A percentile compares a stretch with the other conserved stretches of the same genome.
Evolutionary conservation across 1,284 basidiomycete species (phyloP).

Genomic region (Mycena sp.): DNA sequence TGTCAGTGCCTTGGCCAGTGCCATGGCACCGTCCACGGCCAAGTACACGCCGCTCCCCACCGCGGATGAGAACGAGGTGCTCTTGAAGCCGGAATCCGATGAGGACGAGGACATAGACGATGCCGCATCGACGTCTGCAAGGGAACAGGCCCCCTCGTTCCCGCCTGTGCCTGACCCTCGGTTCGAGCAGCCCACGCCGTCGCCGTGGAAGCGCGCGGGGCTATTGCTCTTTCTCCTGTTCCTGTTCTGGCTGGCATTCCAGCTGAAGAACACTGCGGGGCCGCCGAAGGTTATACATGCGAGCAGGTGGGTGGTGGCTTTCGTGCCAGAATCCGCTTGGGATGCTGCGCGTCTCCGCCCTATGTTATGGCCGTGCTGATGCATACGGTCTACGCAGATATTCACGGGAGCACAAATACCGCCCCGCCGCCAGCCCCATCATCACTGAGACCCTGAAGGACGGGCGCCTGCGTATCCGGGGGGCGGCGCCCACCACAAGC

Average conservation of each 20-base stretch:
- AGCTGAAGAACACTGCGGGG: slow-evolving; percentile 38
- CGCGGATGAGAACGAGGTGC: slow-evolving; percentile 2
- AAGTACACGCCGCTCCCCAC: not conserved
- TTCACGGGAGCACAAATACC: slow-evolving; percentile 68
- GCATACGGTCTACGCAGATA: slow-evolving; percentile 51
- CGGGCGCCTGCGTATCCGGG: slow-evolving; percentile 61
- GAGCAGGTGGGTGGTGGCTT: slow-evolving; percentile 39
- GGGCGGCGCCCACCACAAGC: slow-evolving; percentile 53
- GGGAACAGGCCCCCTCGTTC: not conserved
- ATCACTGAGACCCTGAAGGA: slow-evolving; percentile 69
- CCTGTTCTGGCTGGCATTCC: slow-evolving; percentile 55
- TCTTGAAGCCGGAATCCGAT: not conserved
- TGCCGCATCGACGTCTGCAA: not conserved
- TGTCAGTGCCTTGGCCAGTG: too few relatives aligned
- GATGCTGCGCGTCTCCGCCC: not conserved
- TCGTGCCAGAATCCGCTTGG: not conserved
- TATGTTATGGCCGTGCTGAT: not conserved
- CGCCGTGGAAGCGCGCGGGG: slow-evolving; percentile 51
- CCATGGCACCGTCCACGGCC: not conserved
- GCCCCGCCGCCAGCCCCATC: slow-evolving; percentile 74
- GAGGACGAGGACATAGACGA: not conserved
- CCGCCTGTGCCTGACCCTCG: slow-evolving; percentile 41
- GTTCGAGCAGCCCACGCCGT: slow-evolving; percentile 49
- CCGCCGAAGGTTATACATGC: slow-evolving; percentile 43
- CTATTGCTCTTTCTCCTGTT: slow-evolving; percentile 50